phyloP scores from a whole-genome alignment of 306 rosid genomes.

The Lathyrus sativus region DNA sequence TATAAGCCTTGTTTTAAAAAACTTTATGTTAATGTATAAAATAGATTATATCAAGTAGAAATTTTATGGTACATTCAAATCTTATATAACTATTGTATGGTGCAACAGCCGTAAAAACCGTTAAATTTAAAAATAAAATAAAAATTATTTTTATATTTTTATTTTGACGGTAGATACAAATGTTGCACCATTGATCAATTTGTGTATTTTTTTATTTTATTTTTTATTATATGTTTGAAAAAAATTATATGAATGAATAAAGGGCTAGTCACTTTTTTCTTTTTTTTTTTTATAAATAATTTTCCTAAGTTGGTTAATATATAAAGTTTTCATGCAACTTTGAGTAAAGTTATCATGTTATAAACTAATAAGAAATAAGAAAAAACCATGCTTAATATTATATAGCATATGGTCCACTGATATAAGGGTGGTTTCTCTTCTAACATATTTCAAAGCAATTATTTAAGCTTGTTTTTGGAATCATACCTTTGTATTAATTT shows the following conservation, averaged over 20 bases:
- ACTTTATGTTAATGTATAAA: constrained; percentile 54
- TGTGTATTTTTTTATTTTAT: neutral
- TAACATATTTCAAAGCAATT: constrained; percentile 8
- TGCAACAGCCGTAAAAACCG: neutral
- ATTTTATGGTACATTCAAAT: constrained; percentile 25
- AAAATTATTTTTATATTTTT: no score
- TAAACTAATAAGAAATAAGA: constrained; percentile 17
- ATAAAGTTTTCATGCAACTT: constrained; percentile 34
- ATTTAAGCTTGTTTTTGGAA: constrained; percentile 43
- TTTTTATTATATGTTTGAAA: constrained; percentile 2
- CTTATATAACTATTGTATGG: neutral
- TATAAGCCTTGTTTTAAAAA: constrained; percentile 48
- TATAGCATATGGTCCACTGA: constrained; percentile 28
- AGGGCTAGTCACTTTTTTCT: constrained; percentile 37
- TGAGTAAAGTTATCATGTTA: constrained; percentile 26
- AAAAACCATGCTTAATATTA: constrained; percentile 28
- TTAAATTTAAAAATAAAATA: neutral
- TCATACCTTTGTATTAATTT: constrained; percentile 33
- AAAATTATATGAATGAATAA: constrained; percentile 53
- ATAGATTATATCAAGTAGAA: constrained; percentile 52
- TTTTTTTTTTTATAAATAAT: neutral
- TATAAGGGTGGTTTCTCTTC: constrained; percentile 38
- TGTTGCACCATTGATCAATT: neutral
- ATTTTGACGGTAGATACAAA: neutral
- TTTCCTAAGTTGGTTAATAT: neutral